A percentile compares a stretch with the other conserved stretches of the same genome.
Conservation (phyloP, 2,329 filamentous ascomycete species). For the Venturia carpophila region DNA sequence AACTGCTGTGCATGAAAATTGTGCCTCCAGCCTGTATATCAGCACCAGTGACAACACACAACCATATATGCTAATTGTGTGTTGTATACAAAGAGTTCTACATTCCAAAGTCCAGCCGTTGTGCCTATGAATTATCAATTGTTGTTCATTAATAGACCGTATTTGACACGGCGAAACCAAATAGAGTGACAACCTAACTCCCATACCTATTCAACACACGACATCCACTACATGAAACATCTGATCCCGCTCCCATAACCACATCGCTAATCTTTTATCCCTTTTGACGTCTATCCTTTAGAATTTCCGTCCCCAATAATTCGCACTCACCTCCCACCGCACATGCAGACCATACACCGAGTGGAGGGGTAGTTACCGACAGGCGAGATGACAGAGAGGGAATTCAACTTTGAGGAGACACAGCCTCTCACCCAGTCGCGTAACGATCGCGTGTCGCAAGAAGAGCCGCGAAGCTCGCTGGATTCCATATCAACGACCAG, state of each 20-base stretch:
- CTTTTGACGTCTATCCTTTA: neutral
- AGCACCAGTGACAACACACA: neutral
- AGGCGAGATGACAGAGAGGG: neutral
- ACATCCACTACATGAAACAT: neutral
- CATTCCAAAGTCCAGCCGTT: neutral
- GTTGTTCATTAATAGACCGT: neutral
- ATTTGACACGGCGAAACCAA: neutral
- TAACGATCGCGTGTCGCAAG: conserved; percentile 29
- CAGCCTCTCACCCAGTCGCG: conserved; percentile 34
- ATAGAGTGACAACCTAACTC: neutral
- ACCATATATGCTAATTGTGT: neutral
- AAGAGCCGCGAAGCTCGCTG: conserved; percentile 45
- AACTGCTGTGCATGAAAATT: too few species aligned
- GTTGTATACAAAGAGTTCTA: neutral
- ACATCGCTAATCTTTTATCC: too few species aligned
- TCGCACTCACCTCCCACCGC: neutral
- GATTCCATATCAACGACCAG: conserved; percentile 81
- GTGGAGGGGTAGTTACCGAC: conserved; percentile 26
- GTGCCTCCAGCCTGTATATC: neutral
- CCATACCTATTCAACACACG: neutral
- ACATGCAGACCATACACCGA: conserved; percentile 26
- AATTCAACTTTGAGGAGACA: conserved; percentile 36
- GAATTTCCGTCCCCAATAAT: neutral
- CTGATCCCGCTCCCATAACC: neutral
- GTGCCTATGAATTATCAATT: neutral